Evolutionary conservation across 106 monocot species (phyloP).

Genomic region (Gastrodia elata): DNA sequence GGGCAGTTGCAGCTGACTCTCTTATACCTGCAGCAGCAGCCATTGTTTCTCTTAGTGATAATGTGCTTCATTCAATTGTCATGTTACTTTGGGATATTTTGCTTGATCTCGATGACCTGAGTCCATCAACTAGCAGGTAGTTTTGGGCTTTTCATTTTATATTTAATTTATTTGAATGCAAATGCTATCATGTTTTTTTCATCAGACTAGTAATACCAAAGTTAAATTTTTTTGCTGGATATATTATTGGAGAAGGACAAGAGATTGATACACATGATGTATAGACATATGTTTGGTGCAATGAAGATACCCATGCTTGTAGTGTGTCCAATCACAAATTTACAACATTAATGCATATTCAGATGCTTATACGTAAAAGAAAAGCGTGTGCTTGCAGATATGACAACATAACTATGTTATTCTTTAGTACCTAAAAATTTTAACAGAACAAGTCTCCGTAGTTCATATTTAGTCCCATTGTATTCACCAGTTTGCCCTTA

Average conservation of each 20-base stretch:
- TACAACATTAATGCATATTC: background rate
- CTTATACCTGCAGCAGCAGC: slow-evolving; percentile 69
- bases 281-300: background rate
- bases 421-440: too few relatives aligned
- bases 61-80: slow-evolving; percentile 54
- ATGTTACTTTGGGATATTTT: slow-evolving; percentile 99
- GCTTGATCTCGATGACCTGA: slow-evolving; percentile 93
- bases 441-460: too few relatives aligned
- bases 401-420: background rate
- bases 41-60: slow-evolving; percentile 49
- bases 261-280: background rate
- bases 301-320: background rate
- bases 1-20: slow-evolving; percentile 95
- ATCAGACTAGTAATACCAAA: background rate
- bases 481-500: too few relatives aligned
- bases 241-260: background rate
- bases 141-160: background rate
- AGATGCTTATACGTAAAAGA: background rate
- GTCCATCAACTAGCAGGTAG: slow-evolving; percentile 97
- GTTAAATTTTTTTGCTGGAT: background rate
- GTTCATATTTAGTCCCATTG: too few relatives aligned
- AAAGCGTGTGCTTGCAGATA: background rate
- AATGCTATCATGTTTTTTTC: background rate
- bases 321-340: background rate
- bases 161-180: background rate